Evolutionary conservation across 2,329 filamentous ascomycete species (phyloP).

Genomic region (Colletotrichum tabaci): DNA sequence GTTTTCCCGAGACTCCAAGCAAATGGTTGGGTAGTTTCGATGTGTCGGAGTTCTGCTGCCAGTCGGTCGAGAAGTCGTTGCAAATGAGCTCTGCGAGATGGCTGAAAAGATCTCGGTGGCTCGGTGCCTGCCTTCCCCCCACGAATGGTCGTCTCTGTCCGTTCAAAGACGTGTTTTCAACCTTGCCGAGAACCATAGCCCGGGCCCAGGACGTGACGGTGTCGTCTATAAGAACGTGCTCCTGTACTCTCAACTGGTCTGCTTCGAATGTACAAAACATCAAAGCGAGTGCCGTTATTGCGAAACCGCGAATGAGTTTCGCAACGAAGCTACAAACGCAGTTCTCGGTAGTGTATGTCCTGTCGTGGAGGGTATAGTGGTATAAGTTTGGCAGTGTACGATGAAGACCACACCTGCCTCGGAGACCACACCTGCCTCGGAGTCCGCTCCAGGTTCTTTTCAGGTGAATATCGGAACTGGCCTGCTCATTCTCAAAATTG

Average conservation of each 20-base stretch:
- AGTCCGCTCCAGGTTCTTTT: too few species aligned
- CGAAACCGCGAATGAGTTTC: not conserved
- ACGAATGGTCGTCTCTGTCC: too few species aligned
- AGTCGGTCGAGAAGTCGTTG: not conserved
- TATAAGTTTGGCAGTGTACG: too few species aligned
- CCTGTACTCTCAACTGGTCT: not conserved
- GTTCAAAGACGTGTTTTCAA: too few species aligned
- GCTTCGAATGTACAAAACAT: not conserved
- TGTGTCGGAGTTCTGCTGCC: not conserved
- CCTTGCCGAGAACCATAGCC: too few species aligned
- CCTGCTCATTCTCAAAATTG: too few species aligned
- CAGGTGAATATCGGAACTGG: too few species aligned
- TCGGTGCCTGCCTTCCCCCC: too few species aligned
- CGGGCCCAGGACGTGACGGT: rapidly evolving
- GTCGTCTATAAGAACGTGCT: not conserved
- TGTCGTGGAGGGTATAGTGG: too few species aligned
- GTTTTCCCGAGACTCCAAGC: not conserved
- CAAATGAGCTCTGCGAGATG: not conserved
- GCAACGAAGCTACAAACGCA: not conserved
- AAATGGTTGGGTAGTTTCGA: too few species aligned
- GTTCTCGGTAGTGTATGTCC: not conserved
- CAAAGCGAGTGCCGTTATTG: not conserved
- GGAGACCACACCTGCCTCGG: too few species aligned
- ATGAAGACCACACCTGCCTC: too few species aligned
- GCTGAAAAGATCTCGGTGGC: not conserved